Evolutionary conservation across 495 filamentous ascomycete species (phyloP), one percentile per base, ranked within the genome.

Genomic region (Aspergillus sclerotioniger): DNA sequence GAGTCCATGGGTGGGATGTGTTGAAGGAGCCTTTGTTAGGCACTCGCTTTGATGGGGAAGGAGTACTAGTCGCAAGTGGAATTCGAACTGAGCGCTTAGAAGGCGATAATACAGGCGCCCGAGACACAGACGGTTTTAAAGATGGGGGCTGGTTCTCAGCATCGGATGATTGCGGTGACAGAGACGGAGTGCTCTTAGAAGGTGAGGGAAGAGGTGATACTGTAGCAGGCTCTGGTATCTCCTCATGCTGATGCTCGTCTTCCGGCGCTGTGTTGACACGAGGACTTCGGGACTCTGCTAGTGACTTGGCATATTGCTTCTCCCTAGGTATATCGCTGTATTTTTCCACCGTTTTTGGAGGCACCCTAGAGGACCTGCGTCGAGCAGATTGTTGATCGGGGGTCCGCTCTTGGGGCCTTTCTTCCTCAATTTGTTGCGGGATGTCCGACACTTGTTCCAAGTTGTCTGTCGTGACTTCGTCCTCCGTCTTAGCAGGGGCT

Each of bases 71-170:
- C 3, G 76, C 72, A 9, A 90, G 63, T 2, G 87, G 84, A 6
- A 76, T 62, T 13, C 70, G 72, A 25, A 51, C 61, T 7, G 54
- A 55, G n/a, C 67, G 69, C 31, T 77, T 80, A 3, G 76, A 67
- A 8, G 80, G 73, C 5, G 78, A 77, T 32, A 62, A 53, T 16
- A 70, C 56, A 35, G 65, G 61, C 31, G 65, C 64, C 5, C 75
- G 61, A 15, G 66, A 71, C 67, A 60, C 64, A 48, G 79, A 75
- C 3, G 78, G 80, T 53, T 79, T 82, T 15, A 85, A 82, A 1
- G 86, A 86, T 3, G 88, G 89, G 0, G 88, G 88, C 16, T 81
- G 84, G 60, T 92, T 92, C 65, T 92, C 89, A 1, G 87, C 88
- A 71, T 92, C 86, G n/a, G 89, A 91, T 4, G 88, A 85, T 58